Base-by-base conservation (phyloP, 805 yeast species). In the Cyberlindnera japonica region DNA sequence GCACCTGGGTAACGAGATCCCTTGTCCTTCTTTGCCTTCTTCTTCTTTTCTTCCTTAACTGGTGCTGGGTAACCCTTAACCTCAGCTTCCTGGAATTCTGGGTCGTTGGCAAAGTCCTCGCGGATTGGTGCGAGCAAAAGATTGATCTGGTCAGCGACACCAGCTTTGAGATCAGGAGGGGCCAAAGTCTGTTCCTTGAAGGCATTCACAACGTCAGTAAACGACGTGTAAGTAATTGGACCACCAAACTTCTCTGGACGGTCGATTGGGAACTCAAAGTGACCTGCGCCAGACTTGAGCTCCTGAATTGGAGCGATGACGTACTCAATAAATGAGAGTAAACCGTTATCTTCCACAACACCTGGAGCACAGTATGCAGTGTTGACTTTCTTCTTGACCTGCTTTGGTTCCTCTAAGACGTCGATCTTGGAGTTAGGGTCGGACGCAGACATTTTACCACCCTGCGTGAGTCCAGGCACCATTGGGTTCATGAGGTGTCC, bases 181-280 rank as follows among this genome's bases (percentile, higher is more conserved):
- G 93, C 75, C 54, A 93, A 74, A 59, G 77, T 77, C 61, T 83
- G 85, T 22, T 74, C 72, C 33, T 75, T 81, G 66, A 74, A 93
- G 52, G 83, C 96, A 26, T 67, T 66, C 60, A 83, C 82, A 56
- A 93, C 69, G 27, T 77, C 75, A 15, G 77, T 89, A 51, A 87
- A 69, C 15, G 85, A 70, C 30, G 59, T 59, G 75, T 78, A 93
- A 35, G 81, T 70, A 43, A 93, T 72, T 51, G 95, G 83, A 37
- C 99, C 99, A 53, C 99, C 99, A 63, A 87, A 93, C 67, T 93
- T 82, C 63, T 93, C 99, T 35, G 97, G 97, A 67, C 99, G 83
- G 57, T 83, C 79, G 53, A 93, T 79, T 61, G 64, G 69, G 67
- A 93, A 87, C 38, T 72, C 67, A 51, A 88, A 84, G 33, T 64